These are phyloP conservation scores for Trapa bicornis DNA, from an alignment of 345 rosid species.

Conservation along the genomic window DNA sequence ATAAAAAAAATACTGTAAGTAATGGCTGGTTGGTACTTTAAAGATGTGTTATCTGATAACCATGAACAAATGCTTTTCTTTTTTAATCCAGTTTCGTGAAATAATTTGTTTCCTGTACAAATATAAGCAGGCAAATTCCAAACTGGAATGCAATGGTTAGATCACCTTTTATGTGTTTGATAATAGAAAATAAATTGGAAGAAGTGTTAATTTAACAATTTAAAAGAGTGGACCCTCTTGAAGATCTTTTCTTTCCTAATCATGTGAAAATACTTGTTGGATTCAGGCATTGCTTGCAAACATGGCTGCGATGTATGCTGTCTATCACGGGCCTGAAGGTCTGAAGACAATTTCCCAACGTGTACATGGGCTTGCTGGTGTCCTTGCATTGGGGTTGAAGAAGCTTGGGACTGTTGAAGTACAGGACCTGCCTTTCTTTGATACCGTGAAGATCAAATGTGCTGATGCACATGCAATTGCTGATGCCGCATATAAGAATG, in stretches of 20 bases:
- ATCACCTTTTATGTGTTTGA: neutral
- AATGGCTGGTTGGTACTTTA: neutral
- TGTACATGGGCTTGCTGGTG: conserved; percentile 93
- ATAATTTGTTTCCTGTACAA: neutral
- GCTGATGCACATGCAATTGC: conserved; percentile 74
- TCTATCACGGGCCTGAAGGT: conserved; percentile 96
- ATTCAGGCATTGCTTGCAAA: conserved; percentile 90
- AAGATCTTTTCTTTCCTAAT: neutral
- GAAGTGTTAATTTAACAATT: neutral
- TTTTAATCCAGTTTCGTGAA: neutral
- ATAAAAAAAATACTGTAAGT: neutral
- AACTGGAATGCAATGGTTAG: neutral
- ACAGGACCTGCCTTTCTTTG: conserved; percentile 79
- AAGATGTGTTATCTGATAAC: neutral
- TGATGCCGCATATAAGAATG: conserved; percentile 58
- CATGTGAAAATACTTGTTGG: conserved; percentile 11
- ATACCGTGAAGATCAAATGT: conserved; percentile 82
- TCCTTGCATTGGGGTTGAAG: conserved; percentile 69
- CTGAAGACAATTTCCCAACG: conserved; percentile 69
- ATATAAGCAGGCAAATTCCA: neutral
- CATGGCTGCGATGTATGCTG: conserved; percentile 97
- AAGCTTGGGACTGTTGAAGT: conserved; percentile 82
- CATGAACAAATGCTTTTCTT: neutral
- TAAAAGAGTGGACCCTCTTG: neutral
- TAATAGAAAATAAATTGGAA: neutral